A percentile compares a stretch with the other conserved stretches of the same genome.
phyloP scores from a whole-genome alignment of 2,329 filamentous ascomycete species.

The Ceratocystis eucalypticola region DNA sequence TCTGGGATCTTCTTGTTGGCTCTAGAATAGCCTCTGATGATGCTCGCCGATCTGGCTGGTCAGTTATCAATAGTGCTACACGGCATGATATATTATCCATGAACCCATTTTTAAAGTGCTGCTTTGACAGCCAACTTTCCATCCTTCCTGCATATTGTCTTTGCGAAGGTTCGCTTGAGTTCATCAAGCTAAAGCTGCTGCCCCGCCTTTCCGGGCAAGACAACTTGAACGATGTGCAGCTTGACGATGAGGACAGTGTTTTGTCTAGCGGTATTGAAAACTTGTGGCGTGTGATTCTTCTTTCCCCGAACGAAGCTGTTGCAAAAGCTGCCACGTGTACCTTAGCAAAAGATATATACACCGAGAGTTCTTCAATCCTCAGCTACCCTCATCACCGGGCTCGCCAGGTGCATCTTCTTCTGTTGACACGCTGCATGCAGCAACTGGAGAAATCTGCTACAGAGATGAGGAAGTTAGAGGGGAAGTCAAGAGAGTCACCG shows the following conservation, averaged over 20 bases:
- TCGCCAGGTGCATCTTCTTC: conserved; percentile 48
- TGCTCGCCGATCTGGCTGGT: conserved; percentile 57
- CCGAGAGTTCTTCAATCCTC: conserved; percentile 42
- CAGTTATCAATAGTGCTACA: conserved; percentile 41
- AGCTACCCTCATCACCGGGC: conserved; percentile 37
- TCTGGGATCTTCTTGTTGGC: conserved; percentile 66
- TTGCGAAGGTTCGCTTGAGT: conserved; percentile 48
- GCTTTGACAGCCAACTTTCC: conserved; percentile 44
- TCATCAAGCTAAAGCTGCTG: conserved; percentile 41
- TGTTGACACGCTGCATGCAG: conserved; percentile 60
- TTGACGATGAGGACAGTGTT: conserved; percentile 40
- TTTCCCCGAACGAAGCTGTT: conserved; percentile 49
- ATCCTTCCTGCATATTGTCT: conserved; percentile 43
- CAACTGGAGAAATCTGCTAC: conserved; percentile 53
- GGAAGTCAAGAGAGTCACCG: background rate
- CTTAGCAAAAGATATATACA: conserved; percentile 58
- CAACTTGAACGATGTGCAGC: conserved; percentile 31
- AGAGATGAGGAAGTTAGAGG: conserved; percentile 28
- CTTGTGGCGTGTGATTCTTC: conserved; percentile 72
- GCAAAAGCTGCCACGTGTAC: conserved; percentile 54
- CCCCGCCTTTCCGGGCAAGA: conserved; percentile 30
- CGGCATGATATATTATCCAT: conserved; percentile 29
- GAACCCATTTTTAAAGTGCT: conserved; percentile 43
- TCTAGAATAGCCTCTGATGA: conserved; percentile 42
- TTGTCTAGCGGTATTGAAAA: conserved; percentile 49